Base-by-base conservation (phyloP, 1,284 basidiomycete genomes). In the Kalmanozyma brasiliensis region DNA sequence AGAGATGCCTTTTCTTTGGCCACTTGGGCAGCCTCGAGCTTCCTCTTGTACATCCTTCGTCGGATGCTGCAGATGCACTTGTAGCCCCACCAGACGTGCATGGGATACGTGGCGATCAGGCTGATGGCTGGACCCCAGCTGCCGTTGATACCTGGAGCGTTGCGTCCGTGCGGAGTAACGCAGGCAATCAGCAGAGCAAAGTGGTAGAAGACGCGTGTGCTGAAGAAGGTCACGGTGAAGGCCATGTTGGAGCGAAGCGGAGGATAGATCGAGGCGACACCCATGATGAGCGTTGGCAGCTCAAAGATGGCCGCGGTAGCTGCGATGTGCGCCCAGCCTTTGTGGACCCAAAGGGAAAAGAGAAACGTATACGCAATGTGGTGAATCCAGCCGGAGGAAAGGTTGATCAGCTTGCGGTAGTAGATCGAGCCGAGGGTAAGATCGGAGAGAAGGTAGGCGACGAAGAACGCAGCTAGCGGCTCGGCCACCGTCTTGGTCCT, bases 31-130 rank as follows among this genome's bases (percentile, higher is more conserved):
- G 66, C 69, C 37, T 73, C 76, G 24, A 72, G 57, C 45, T 60
- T 70, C 26, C 74, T 68, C 68, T 78, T 81, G 49, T 53, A 41
- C 74, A 78, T 77, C n/a, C 80, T 61, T 9, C 77, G 65, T 14
- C 68, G 69, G 10, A 81, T 62, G 26, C 74, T 73, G 46, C 72
- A 69, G 33, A 81, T 66, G 47, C 74, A 75, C 63, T 82, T 82
- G 73, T 77, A 79, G 5, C 76, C 77, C 80, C 80, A 82, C 53
- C 75, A 76, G 4, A 78, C 46, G 45, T 82, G 80, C 80, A 82
- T 82, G 2, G 80, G 80, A 24, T 77, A 76, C n/a, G 79, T 75
- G 8, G 57, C 58, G 1, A 65, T 33, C 3, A 71, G 43, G 47
- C 65, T 73, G 46, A 76, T 55, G 43, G 68, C 34, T 11, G 77